Evolutionary conservation across 2,329 filamentous ascomycete genomes (phyloP).

Genomic region (Nemania sp.): DNA sequence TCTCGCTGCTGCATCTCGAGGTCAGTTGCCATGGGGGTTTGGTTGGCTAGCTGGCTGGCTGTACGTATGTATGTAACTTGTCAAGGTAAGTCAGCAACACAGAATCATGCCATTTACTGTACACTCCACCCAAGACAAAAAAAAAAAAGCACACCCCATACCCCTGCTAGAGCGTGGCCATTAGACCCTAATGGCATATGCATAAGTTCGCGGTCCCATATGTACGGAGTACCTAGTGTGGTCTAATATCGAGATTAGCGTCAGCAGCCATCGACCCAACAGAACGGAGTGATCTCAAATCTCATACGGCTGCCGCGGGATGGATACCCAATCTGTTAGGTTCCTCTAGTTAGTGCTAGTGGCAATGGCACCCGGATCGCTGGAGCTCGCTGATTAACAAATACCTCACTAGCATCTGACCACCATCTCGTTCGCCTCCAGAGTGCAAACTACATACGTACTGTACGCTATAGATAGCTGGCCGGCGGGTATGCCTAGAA

Average conservation of each 20-base stretch:
- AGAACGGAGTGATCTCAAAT: conserved; percentile 48
- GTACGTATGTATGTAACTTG: not conserved
- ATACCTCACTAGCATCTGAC: conserved; percentile 36
- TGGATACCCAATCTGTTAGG: conserved; percentile 32
- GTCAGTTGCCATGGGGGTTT: conserved; percentile 19
- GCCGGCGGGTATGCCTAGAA: not conserved
- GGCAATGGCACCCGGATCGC: conserved; percentile 37
- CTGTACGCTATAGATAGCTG: no score
- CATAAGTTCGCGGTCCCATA: conserved; percentile 34
- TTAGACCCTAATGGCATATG: conserved; percentile 35
- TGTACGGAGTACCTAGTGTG: conserved; percentile 28
- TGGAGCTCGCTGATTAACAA: conserved; percentile 26
- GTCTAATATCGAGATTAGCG: conserved; percentile 40
- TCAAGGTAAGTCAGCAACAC: conserved; percentile 6
- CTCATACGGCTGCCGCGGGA: conserved; percentile 39
- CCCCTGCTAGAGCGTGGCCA: conserved; percentile 34
- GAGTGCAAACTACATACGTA: no score
- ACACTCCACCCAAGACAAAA: conserved; percentile 1
- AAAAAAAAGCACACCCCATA: not conserved
- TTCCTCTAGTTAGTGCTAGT: conserved; percentile 23
- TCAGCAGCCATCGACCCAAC: conserved; percentile 49
- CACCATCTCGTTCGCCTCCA: conserved; percentile 20
- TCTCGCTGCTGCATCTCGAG: conserved; percentile 15
- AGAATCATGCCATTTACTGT: conserved; percentile 32
- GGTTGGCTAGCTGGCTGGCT: not conserved